phyloP scores from a whole-genome alignment of 192 early-diverging fungal genomes.

The Coemansia sp. region DNA sequence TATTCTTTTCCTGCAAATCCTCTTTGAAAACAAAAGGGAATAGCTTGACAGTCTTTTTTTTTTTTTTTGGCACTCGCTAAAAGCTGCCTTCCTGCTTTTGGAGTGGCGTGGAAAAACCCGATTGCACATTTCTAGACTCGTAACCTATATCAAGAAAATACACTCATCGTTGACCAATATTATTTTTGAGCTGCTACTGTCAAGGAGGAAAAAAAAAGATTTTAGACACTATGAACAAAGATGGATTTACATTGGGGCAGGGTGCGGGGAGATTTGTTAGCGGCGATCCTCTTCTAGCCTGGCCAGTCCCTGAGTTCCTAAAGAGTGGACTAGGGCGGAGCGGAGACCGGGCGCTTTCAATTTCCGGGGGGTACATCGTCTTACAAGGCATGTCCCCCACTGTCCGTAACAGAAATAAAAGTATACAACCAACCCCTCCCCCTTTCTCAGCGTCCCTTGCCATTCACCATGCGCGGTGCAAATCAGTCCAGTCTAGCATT shows the following conservation, averaged over 20 bases:
- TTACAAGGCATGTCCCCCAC: background rate
- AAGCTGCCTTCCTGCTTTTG: background rate
- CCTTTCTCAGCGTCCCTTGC: background rate
- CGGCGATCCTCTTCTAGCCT: background rate
- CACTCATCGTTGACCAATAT: background rate
- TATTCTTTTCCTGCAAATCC: background rate
- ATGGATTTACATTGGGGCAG: background rate
- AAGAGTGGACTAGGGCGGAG: background rate
- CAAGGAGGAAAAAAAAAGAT: background rate
- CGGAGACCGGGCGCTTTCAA: background rate
- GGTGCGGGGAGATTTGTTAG: background rate
- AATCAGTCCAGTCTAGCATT: no score
- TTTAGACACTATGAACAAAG: background rate
- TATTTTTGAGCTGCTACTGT: background rate
- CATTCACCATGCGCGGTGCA: no score
- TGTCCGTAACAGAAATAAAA: background rate
- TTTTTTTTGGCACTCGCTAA: background rate
- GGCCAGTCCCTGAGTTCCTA: conserved; percentile 1
- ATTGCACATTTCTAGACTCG: background rate
- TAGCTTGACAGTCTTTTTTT: background rate
- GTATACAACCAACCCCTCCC: background rate
- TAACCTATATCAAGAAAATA: background rate
- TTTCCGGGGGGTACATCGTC: background rate
- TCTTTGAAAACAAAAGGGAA: background rate
- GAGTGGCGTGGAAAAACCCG: background rate